Evolutionary conservation across 1,284 basidiomycete species (phyloP).

Genomic region (Trametes versicolor): DNA sequence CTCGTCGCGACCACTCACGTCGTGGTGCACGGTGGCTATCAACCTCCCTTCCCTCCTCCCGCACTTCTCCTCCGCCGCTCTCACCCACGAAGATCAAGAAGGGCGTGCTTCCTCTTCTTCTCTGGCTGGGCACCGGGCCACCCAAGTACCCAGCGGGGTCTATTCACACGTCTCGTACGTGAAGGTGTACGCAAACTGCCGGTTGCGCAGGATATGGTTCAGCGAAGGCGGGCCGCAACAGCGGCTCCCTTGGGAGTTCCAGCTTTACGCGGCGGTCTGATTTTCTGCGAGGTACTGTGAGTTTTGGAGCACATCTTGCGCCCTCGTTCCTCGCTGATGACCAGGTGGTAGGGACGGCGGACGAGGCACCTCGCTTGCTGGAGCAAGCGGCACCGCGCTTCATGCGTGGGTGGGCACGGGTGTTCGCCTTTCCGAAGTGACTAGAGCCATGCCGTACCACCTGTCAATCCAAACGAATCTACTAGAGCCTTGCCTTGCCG

Average conservation of each 20-base stretch:
- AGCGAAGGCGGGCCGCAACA: constrained; percentile 63
- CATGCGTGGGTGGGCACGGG: neutral
- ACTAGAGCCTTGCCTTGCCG: neutral
- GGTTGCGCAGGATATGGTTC: constrained; percentile 84
- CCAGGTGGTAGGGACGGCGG: neutral
- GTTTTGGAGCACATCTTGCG: neutral
- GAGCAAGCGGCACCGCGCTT: neutral
- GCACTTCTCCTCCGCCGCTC: constrained; percentile 65
- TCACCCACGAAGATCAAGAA: constrained; percentile 41
- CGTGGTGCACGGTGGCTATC: constrained; percentile 76
- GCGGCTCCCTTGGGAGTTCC: constrained; percentile 76
- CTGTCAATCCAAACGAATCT: neutral
- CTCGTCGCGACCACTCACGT: constrained; percentile 66
- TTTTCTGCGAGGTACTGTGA: neutral
- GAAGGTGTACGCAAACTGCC: constrained; percentile 84
- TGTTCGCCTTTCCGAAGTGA: neutral
- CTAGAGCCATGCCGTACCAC: neutral
- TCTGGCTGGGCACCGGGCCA: constrained; percentile 2
- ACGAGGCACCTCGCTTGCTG: neutral
- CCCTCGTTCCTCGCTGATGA: neutral
- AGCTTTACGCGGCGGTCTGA: constrained; percentile 51
- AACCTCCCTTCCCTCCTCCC: constrained; percentile 69
- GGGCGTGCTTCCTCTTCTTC: constrained; percentile 30
- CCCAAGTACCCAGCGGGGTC: constrained; percentile 60
- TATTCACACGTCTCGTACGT: constrained; percentile 77